phyloP scores from a whole-genome alignment of 2,329 filamentous ascomycete genomes.

The Gaeumannomyces sp. region DNA sequence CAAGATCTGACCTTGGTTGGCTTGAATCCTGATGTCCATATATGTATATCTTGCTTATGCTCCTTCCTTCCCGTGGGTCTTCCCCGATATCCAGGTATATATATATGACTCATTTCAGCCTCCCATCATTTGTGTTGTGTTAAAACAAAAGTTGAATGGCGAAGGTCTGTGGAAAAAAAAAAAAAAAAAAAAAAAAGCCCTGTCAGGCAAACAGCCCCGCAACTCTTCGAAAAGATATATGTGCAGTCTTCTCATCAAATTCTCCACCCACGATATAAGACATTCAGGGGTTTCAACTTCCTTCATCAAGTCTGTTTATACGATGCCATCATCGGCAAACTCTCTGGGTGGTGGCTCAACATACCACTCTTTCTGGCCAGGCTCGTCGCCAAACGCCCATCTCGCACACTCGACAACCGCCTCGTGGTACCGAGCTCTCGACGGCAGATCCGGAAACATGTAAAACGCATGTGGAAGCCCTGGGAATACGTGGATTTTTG shows the following conservation, averaged over 20 bases:
- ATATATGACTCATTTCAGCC: not conserved
- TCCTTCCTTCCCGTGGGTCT: not conserved
- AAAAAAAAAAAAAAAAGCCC: not conserved
- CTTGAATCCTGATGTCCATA: not conserved
- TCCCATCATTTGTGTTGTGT: not conserved
- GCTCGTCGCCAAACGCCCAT: slow-evolving; percentile 4
- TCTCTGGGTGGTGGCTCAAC: not conserved
- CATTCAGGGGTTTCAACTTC: not conserved
- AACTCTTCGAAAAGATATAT: not conserved
- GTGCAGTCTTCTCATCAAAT: not conserved
- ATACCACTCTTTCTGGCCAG: not conserved
- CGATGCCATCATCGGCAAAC: not conserved
- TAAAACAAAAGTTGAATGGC: not conserved
- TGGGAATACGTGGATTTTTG: slow-evolving; percentile 24
- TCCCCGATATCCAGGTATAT: not conserved
- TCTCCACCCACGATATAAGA: not conserved
- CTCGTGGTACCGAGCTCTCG: slow-evolving; percentile 10
- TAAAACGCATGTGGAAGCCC: slow-evolving; percentile 24
- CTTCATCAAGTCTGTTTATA: not conserved
- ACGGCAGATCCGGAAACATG: slow-evolving; percentile 18
- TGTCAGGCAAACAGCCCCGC: not conserved
- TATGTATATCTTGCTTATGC: not conserved
- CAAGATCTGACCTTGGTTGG: not conserved
- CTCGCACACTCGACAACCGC: slow-evolving; percentile 2
- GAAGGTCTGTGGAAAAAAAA: not conserved